phyloP scores from a whole-genome alignment of 2,329 filamentous ascomycete genomes.

The Colletotrichum zoysiae region DNA sequence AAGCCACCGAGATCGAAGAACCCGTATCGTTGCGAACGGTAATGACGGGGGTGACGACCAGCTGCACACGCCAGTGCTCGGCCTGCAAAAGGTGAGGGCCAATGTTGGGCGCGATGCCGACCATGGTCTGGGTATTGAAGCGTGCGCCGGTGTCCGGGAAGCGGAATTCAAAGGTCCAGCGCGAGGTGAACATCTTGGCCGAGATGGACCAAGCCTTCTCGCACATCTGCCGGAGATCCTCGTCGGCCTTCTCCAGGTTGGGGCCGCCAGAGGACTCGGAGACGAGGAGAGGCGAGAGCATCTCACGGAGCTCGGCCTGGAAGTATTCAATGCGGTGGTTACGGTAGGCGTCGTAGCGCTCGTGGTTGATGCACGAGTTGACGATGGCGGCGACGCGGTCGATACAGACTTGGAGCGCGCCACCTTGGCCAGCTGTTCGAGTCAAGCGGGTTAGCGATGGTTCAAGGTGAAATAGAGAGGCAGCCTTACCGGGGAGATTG shows the following conservation, averaged over 20 bases:
- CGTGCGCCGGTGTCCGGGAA: constrained; percentile 65
- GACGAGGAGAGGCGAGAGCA: constrained; percentile 56
- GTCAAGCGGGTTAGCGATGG: neutral
- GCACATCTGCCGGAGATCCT: constrained; percentile 58
- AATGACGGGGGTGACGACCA: constrained; percentile 67
- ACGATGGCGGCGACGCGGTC: constrained; percentile 54
- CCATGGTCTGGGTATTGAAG: constrained; percentile 63
- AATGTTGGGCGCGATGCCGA: constrained; percentile 57
- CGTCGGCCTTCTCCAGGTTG: constrained; percentile 53
- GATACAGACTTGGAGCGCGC: constrained; percentile 53
- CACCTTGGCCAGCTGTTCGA: constrained; percentile 34
- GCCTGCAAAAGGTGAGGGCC: constrained; percentile 60
- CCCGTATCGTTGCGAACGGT: constrained; percentile 66
- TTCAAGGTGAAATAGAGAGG: neutral
- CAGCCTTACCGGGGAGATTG: constrained; percentile 51
- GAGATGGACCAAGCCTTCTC: constrained; percentile 60
- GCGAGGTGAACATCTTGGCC: constrained; percentile 59
- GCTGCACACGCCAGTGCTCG: constrained; percentile 64
- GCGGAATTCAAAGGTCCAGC: constrained; percentile 59
- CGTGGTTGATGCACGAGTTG: constrained; percentile 53
- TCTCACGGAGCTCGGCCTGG: constrained; percentile 58
- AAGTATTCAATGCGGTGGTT: constrained; percentile 49
- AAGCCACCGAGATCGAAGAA: constrained; percentile 58
- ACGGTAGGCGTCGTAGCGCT: constrained; percentile 45
- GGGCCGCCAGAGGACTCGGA: constrained; percentile 44